Base-by-base conservation (phyloP, 108 stramenopile genomes). In the Discostella pseudostelligera region DNA sequence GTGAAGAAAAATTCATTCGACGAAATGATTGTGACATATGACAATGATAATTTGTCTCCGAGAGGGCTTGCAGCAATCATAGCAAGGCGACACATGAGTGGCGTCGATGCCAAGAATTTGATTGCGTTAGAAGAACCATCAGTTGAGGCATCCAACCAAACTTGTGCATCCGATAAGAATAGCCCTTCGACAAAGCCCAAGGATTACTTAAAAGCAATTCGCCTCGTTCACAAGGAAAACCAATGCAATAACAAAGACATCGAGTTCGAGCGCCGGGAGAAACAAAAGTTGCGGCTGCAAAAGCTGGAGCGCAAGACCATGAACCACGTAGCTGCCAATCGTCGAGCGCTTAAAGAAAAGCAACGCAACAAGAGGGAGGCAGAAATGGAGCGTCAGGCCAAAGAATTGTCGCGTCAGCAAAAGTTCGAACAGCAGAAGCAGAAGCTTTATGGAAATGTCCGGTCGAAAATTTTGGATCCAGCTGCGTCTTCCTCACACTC, bases 351-450 rank as follows among this genome's bases (percentile, higher is more conserved):
- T 0, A 69, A 64, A 36, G 67, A 76, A 29, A 47, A 57, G 21
- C 72, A 73, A 37, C 63, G 51, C 48, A 59, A 40, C 29, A 74
- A 66, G 50, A 74, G 54, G 29, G 65, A 44, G 35, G 49, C 59
- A 54, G 58, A 32, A 6, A 21, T 51, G 56, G 65, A 68, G 50
- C 65, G 60, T 1, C 24, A 69, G 20, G 63, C 59, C 44, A 37
- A 80, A 56, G 71, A 62, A 20, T 67, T 51, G 14, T 37, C 44
- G 3, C 21, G 39, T 8, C 35, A 8, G 7, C 64, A 67, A 45
- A 80, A 82, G 55, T 36, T 59, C 5, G 62, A 74, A 50, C 71
- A 82, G 8, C 59, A 67, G 47, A 71, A 82, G 22, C 67, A 77
- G 17, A 48, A 66, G 36, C 64, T 63, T 8, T 77, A 63, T 55